Conservation (phyloP, 2,329 filamentous ascomycete species). For the Fusarium sulawesiense region DNA sequence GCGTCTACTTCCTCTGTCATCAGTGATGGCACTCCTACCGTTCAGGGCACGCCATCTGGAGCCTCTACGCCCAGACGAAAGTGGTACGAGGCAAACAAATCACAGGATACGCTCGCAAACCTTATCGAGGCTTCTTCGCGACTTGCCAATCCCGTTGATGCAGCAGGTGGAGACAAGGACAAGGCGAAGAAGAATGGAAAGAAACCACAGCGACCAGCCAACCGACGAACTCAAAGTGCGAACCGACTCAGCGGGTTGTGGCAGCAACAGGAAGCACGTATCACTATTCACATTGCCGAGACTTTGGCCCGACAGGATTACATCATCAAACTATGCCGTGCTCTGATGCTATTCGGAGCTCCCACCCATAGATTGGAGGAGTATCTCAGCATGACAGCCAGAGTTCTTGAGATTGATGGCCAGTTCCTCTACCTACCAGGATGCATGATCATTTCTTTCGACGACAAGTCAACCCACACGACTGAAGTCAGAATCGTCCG, state of each 20-base stretch:
- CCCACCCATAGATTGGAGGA: conserved; percentile 91
- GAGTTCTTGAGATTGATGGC: conserved; percentile 85
- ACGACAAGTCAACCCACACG: conserved; percentile 73
- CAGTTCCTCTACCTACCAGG: conserved; percentile 91
- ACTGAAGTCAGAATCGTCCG: conserved; percentile 75
- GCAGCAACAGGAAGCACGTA: conserved; percentile 59
- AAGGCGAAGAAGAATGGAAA: conserved; percentile 41
- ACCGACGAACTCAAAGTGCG: conserved; percentile 53
- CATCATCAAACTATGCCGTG: conserved; percentile 83
- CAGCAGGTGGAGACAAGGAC: conserved; percentile 21
- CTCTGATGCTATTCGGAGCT: conserved; percentile 88
- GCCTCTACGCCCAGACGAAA: conserved; percentile 58
- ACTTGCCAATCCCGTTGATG: conserved; percentile 52
- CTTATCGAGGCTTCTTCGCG: conserved; percentile 60
- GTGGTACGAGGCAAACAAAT: conserved; percentile 62
- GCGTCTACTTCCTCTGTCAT: conserved; percentile 45
- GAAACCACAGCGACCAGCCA: conserved; percentile 48
- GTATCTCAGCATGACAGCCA: conserved; percentile 86
- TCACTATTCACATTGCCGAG: conserved; percentile 66
- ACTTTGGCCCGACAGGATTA: conserved; percentile 84
- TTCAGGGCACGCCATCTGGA: conserved; percentile 53
- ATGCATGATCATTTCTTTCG: conserved; percentile 93
- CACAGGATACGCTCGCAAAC: conserved; percentile 60
- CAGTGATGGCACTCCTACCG: conserved; percentile 50
- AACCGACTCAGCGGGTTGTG: conserved; percentile 54